These are phyloP conservation scores for Tagetes erecta DNA, from an alignment of 129 eudicot species.

Conservation along the genomic window DNA sequence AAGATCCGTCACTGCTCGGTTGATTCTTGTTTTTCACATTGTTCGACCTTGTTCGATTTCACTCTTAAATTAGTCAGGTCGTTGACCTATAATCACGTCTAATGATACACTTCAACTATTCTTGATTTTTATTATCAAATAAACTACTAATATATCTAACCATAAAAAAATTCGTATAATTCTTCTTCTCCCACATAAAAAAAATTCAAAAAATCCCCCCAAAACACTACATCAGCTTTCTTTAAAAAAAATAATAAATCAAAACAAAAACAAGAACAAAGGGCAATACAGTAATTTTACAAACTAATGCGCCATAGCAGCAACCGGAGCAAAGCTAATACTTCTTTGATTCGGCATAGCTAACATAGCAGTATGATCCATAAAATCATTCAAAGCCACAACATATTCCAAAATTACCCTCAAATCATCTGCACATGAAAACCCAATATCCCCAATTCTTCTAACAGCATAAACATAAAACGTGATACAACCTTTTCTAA, in stretches of 20 bases:
- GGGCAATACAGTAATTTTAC: conserved; percentile 15
- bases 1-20: too few species aligned
- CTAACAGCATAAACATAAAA: conserved; percentile 86
- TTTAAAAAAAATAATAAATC: not conserved
- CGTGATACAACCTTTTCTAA: conserved; percentile 84
- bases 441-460: conserved; percentile 53
- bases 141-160: too few species aligned
- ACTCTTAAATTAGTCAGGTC: too few species aligned
- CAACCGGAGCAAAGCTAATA: conserved; percentile 53
- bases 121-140: too few species aligned
- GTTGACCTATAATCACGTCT: too few species aligned
- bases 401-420: conserved; percentile 64
- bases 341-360: conserved; percentile 89
- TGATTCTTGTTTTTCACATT: too few species aligned
- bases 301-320: conserved; percentile 69
- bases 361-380: conserved; percentile 96
- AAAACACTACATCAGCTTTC: not conserved
- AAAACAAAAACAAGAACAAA: not conserved
- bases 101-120: too few species aligned
- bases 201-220: not conserved
- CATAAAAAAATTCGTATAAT: too few species aligned
- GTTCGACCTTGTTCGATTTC: too few species aligned
- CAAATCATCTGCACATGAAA: conserved; percentile 71
- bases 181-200: too few species aligned
- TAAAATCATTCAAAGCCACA: conserved; percentile 77